These are phyloP conservation scores for Lipomyces japonicus DNA, from an alignment of 805 yeast genomes.

Conservation along the genomic window DNA sequence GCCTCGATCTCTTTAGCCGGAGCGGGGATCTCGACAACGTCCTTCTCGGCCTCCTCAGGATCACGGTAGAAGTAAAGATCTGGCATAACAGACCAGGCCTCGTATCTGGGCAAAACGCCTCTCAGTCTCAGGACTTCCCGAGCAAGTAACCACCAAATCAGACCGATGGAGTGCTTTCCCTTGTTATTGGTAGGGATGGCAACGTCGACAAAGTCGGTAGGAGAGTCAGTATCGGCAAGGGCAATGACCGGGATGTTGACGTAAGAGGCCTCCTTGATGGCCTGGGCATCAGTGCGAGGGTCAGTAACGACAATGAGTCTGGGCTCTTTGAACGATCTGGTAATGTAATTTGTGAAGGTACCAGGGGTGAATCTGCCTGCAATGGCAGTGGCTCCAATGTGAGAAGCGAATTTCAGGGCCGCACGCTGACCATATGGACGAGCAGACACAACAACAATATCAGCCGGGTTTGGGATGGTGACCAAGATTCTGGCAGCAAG, in stretches of 20 bases:
- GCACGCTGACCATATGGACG: slow-evolving; percentile 99
- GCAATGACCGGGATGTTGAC: slow-evolving; percentile 99
- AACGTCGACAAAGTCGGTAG: slow-evolving; percentile 98
- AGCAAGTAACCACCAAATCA: slow-evolving; percentile 98
- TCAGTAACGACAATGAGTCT: slow-evolving; percentile 98
- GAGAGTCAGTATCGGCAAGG: slow-evolving; percentile 97
- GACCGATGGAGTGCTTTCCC: slow-evolving; percentile 99
- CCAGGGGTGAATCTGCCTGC: slow-evolving; percentile 99
- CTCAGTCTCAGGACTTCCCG: slow-evolving; percentile 99
- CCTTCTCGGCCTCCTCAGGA: slow-evolving; percentile 96
- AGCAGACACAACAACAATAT: slow-evolving; percentile 97
- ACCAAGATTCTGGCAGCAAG: slow-evolving; percentile 99
- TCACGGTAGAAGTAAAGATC: slow-evolving; percentile 99
- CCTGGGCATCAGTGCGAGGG: slow-evolving; percentile 99
- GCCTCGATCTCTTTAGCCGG: slow-evolving; percentile 60
- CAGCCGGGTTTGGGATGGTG: slow-evolving; percentile 97
- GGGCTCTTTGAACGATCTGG: slow-evolving; percentile 99
- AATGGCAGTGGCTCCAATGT: slow-evolving; percentile 99
- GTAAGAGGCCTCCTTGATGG: slow-evolving; percentile 99
- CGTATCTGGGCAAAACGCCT: slow-evolving; percentile 93
- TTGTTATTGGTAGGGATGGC: slow-evolving; percentile 99
- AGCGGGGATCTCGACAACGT: slow-evolving; percentile 61
- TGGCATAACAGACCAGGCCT: slow-evolving; percentile 99
- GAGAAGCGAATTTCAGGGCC: slow-evolving; percentile 98
- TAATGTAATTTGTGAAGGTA: slow-evolving; percentile 99